Percentiles rank a stretch among this genome's conserved stretches.
phyloP scores from a whole-genome alignment of 495 filamentous ascomycete genomes.

The Podospora pseudocomata region DNA sequence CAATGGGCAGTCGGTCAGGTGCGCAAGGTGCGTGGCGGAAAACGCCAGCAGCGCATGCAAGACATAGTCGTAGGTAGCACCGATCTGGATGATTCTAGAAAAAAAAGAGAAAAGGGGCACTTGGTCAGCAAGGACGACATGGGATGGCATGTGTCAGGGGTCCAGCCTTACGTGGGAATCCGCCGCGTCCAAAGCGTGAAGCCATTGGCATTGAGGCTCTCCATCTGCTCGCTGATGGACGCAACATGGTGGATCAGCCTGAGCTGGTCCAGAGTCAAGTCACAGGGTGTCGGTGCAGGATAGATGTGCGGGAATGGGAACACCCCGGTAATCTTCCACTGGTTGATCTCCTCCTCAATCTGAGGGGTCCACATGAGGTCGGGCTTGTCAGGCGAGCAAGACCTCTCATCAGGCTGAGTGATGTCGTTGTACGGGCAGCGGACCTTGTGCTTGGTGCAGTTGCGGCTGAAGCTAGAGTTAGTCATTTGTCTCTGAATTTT shows the following conservation, averaged over 20 bases:
- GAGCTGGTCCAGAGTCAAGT: slow-evolving; percentile 69
- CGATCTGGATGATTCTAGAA: slow-evolving; percentile 77
- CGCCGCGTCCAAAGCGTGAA: slow-evolving; percentile 90
- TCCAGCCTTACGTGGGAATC: slow-evolving; percentile 73
- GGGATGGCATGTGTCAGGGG: slow-evolving; percentile 2
- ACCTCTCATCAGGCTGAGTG: slow-evolving; percentile 60
- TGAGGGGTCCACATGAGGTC: slow-evolving; percentile 79
- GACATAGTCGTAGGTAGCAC: slow-evolving; percentile 75
- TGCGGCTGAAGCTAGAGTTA: slow-evolving; percentile 61
- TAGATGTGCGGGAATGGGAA: slow-evolving; percentile 83
- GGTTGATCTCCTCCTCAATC: slow-evolving; percentile 73
- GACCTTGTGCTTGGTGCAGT: slow-evolving; percentile 98
- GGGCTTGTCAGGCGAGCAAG: slow-evolving; percentile 63
- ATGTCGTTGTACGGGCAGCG: slow-evolving; percentile 95
- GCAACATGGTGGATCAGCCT: slow-evolving; percentile 89
- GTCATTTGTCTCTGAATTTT: slow-evolving; percentile 8
- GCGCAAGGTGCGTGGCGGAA: slow-evolving; percentile 86
- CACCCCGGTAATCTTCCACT: slow-evolving; percentile 77
- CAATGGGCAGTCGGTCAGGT: slow-evolving; percentile 74
- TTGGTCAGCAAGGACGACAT: slow-evolving; percentile 26
- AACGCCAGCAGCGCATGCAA: slow-evolving; percentile 90
- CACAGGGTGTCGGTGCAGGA: slow-evolving; percentile 58
- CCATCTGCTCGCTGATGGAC: slow-evolving; percentile 77
- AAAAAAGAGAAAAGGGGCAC: slow-evolving; percentile 13
- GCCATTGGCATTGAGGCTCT: slow-evolving; percentile 67